Evolutionary conservation across 495 filamentous ascomycete genomes (phyloP), one percentile per base, ranked within the genome.

Genomic region (Daldinia loculata): DNA sequence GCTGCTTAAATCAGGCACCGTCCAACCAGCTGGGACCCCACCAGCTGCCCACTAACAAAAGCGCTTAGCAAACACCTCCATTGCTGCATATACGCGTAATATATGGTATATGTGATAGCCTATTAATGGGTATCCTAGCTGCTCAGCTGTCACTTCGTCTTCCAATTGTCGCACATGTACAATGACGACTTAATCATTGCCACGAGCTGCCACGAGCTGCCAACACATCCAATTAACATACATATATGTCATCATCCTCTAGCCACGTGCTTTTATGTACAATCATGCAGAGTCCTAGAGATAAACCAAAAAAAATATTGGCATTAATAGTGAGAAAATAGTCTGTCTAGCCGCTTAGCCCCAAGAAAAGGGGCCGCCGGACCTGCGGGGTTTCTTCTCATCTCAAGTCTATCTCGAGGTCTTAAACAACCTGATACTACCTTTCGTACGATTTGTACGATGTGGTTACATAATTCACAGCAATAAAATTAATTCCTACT

Each of bases 21-120:
- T 24, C 32, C 34, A 62, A 55, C 50, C 34, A 45, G 19, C 61
- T 43, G 24, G 43, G 19, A 41, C 58, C 41, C 67, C 67, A 32
- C 29, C 6, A 32, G 29, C 29, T 8, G 29, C 29, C 29, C 29
- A 57, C 67, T 70, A 66, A 70, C 43, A 66, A 30, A 70, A 65
- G 61, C 67, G 60, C 56, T 66, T 48, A 61, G 61, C 67, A 61
- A 66, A 66, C 67, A 56, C 14, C 45, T 53, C 45, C 60, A 2
- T 63, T 34, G 15, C 36, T 57, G 43, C 51, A 68, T 68, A 62
- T 24, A 41, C 38, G 30, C 30, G 30, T 32, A 32, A 32, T 34
- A 3, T 34, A 34, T 34, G 11, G 32, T 12, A 34, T 48, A 48
- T 19, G 8, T 48, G 43, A 48, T 48, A 48, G 17, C 43, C 17